Base-by-base conservation (phyloP, 257 asterid genomes). In the Solanum lignicaule region DNA sequence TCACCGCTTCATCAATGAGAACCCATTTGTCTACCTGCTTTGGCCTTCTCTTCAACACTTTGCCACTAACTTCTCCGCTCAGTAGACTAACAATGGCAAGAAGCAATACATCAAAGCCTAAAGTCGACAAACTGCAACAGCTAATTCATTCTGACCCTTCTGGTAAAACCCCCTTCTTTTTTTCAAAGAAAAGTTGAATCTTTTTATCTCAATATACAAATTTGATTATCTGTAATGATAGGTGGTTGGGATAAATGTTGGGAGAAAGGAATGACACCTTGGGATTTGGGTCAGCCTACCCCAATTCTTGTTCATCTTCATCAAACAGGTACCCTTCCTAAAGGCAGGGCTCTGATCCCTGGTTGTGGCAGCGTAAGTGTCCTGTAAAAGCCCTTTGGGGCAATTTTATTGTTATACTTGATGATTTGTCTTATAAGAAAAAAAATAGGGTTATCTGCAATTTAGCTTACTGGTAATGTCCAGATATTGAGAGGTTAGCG, bases 261-360 rank as follows among this genome's bases (percentile, higher is more conserved):
- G 97, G 93, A 93, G 89, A 89, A 93, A 89, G 97, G 92, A 78
- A 29, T 96, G 91, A 96, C 98, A 71, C 98, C 99, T 32, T 96
- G 99, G 99, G 98, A 96, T 91, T 92, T 96, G 92, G 98, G 98
- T 89, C 87, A 85, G 83, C 97, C 98, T 88, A 93, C 98, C 39
- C 99, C 98, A 20, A 91, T 93, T 88, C 94, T 96, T 41, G 87
- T 91, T 90, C 95, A 94, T 90, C 98, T 96, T 87, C 92, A 89
- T 88, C 86, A 90, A 81, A 91, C 89, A 23, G 95, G 93, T 87
- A 88, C 92, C 66, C 96, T 96, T 88, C 97, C 98, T 75, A 93
- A 90, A 83, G 99, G 99, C 89, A 92, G 94, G 90, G 96, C 94
- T 85, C 91, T 96, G 90, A 52, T 96, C 88, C 99, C 99, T 89